A percentile compares a stretch with the other conserved stretches of the same genome.
Conservation (phyloP, 2,329 filamentous ascomycete genomes). For the Scedosporium boydii region DNA sequence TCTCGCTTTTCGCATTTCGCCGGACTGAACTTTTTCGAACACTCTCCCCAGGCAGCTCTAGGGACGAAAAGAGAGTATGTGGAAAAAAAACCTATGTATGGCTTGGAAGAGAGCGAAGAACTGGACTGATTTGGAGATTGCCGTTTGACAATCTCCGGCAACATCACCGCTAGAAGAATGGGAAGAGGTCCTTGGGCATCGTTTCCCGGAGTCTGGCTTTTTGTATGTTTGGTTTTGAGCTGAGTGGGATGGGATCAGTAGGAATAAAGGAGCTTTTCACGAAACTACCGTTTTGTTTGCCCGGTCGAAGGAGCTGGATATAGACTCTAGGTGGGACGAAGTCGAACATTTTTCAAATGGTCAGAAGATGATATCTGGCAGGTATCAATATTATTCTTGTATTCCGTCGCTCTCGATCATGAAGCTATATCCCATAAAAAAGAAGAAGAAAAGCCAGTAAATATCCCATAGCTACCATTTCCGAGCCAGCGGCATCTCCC, state of each 20-base stretch:
- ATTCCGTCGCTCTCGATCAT: not conserved
- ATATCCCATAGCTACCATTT: not conserved
- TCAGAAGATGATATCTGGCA: no score
- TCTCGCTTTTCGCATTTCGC: no score
- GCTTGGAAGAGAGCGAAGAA: not conserved
- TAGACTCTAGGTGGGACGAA: no score
- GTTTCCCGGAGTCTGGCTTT: not conserved
- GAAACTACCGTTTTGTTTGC: not conserved
- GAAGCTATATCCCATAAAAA: not conserved
- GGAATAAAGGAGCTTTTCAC: not conserved
- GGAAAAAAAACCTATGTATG: no score
- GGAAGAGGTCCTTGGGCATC: not conserved
- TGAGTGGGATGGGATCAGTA: not conserved
- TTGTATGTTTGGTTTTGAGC: not conserved
- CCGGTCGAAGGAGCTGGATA: not conserved
- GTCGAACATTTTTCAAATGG: not conserved
- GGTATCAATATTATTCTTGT: no score
- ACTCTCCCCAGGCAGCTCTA: no score
- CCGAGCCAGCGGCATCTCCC: not conserved
- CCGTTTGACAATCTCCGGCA: not conserved
- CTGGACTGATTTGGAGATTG: not conserved
- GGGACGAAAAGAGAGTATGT: no score
- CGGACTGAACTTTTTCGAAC: no score
- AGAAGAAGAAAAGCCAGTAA: not conserved
- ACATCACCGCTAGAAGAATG: not conserved